Percentiles rank a stretch among this genome's conserved stretches.
These are phyloP conservation scores for Alternaria consortialis DNA, from an alignment of 2,329 filamentous ascomycete genomes.

Conservation along the genomic window DNA sequence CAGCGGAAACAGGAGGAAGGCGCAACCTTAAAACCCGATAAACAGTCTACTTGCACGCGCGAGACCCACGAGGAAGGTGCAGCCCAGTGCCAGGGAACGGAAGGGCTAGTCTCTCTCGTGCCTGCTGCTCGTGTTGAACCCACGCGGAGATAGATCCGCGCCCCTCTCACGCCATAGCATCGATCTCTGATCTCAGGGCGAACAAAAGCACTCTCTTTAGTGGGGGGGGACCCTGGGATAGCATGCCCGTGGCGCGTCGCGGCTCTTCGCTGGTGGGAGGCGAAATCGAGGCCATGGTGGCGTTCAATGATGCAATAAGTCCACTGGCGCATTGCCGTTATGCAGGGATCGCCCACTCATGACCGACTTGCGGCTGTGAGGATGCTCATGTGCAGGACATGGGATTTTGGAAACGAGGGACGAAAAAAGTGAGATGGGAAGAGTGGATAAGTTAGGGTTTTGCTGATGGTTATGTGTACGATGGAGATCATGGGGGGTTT, in stretches of 20 bases:
- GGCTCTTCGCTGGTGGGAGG: neutral
- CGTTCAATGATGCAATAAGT: slow-evolving; percentile 16
- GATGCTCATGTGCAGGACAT: neutral
- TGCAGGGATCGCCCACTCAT: slow-evolving; percentile 8
- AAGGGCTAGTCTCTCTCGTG: slow-evolving; percentile 7
- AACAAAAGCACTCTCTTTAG: slow-evolving; percentile 5
- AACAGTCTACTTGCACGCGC: slow-evolving; percentile 17
- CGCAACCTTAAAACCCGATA: slow-evolving; percentile 11
- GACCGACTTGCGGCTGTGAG: slow-evolving; percentile 8
- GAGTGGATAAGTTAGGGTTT: slow-evolving; percentile 7
- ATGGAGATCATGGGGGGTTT: slow-evolving; percentile 4
- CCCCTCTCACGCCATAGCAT: neutral
- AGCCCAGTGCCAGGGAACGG: neutral
- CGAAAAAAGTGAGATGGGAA: neutral
- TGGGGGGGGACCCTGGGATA: slow-evolving; percentile 5
- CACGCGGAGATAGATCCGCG: slow-evolving; percentile 13
- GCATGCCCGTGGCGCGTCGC: slow-evolving; percentile 1
- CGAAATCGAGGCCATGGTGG: slow-evolving; percentile 15
- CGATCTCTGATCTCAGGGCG: neutral
- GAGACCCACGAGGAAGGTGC: slow-evolving; percentile 18
- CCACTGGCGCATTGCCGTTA: slow-evolving; percentile 1
- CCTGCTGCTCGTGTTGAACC: slow-evolving; percentile 13
- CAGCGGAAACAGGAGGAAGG: slow-evolving; percentile 4
- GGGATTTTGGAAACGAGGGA: neutral
- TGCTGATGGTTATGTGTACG: neutral